Conservation (phyloP, 2,329 filamentous ascomycete species). For the Penicillium polonicum region DNA sequence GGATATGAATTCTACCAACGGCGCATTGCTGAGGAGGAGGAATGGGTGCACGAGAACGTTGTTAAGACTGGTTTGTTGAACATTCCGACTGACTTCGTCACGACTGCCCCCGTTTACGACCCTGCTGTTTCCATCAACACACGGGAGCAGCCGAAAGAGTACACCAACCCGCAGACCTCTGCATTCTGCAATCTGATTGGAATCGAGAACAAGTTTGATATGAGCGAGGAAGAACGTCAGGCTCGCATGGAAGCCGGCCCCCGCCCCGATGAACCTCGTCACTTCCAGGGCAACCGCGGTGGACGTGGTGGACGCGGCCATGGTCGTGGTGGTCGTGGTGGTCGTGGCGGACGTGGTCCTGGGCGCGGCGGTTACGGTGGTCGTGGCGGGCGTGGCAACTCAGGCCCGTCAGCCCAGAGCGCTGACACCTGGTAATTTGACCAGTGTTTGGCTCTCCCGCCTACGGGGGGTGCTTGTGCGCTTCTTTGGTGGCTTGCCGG, state of each 20-base stretch:
- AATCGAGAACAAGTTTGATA: conserved; percentile 73
- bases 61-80: conserved; percentile 60
- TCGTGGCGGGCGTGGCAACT: background rate
- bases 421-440: background rate
- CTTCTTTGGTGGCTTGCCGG: background rate
- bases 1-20: conserved; percentile 68
- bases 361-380: conserved; percentile 21
- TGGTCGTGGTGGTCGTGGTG: conserved; percentile 20
- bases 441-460: background rate
- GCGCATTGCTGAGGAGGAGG: conserved; percentile 66
- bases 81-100: conserved; percentile 74
- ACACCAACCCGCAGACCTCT: conserved; percentile 83
- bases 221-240: conserved; percentile 67
- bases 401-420: background rate
- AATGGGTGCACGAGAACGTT: conserved; percentile 80
- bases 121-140: conserved; percentile 57
- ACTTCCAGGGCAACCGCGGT: conserved; percentile 13
- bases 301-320: conserved; percentile 22
- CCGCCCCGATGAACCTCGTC: conserved; percentile 31
- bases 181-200: conserved; percentile 75
- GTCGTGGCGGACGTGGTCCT: conserved; percentile 8
- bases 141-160: conserved; percentile 69
- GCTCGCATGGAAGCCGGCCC: conserved; percentile 61
- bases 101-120: conserved; percentile 72
- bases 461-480: too few species aligned